Base-by-base conservation (phyloP, 1,139 yeast species). In the Pichia cactophila region DNA sequence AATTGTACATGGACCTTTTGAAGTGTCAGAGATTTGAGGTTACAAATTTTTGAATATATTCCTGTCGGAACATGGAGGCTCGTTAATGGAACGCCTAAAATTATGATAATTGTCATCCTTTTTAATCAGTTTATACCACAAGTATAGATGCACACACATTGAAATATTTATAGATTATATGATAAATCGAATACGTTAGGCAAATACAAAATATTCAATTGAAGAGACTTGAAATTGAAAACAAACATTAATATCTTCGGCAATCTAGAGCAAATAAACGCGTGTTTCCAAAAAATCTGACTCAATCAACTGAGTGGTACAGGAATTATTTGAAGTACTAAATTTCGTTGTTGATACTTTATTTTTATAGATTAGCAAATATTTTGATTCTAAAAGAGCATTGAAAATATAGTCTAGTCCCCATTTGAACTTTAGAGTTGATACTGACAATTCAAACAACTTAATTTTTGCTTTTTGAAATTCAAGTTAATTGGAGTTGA, bases 231-330 rank as follows among this genome's bases (percentile, higher is more conserved):
- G 10, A 49, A 46, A 3, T 37, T 33, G 10, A 29, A 20, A 11
- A n/a, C 47, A 43, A 17, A 46, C 31, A 3, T 6, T 5, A 6
- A 44, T 33, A 29, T 46, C 38, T 40, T 49, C 51, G 8, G 51
- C 46, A 41, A 41, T 49, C 51, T 49, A 49, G 16, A 49, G 29
- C 14, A 45, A 36, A 20, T 20, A 46, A 7, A 42, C 29, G 10
- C 37, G n/a, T 31, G 26, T 42, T 11, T 48, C 29, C n/a, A 48
- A 17, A 10, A 36, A 41, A 23, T 26, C 26, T 28, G 20, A 3
- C 10, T 42, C 46, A n/a, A 42, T 26, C 2, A 14, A 12, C 17
- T 42, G 14, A 9, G 35, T 26, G 5, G 12, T 11, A 17, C 47
- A 45, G 16, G 4, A 38, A 20, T 20, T 23, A 16, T 38, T 38